Conservation (phyloP, 75 land plant species). For the Adiantum capillusveneris region DNA sequence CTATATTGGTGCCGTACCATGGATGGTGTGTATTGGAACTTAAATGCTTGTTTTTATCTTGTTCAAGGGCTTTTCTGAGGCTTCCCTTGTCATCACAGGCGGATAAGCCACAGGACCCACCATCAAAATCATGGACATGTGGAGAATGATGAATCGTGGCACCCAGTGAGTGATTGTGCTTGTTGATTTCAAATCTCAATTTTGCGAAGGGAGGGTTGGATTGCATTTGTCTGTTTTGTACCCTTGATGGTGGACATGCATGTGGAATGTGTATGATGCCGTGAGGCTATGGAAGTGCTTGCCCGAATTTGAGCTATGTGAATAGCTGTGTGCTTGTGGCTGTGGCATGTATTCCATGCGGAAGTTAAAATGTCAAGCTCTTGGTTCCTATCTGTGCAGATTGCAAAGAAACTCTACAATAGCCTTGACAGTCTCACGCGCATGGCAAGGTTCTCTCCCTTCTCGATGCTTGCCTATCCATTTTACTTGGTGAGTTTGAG, state of each 20-base stretch:
- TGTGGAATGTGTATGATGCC: no score
- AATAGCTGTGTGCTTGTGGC: no score
- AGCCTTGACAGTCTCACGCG: slow-evolving; percentile 36
- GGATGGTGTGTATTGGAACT: slow-evolving; percentile 86
- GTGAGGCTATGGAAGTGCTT: no score
- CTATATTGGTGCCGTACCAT: slow-evolving; percentile 83
- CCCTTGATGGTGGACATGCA: no score
- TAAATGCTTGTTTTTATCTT: no score
- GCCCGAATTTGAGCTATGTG: no score
- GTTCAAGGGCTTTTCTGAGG: no score
- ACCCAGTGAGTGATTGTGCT: slow-evolving; percentile 57
- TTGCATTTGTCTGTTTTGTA: no score
- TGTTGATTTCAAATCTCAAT: no score
- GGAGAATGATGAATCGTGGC: slow-evolving; percentile 94
- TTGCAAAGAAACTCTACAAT: slow-evolving; percentile 53
- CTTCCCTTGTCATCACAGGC: slow-evolving; percentile 42
- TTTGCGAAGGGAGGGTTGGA: no score
- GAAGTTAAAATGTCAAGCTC: no score
- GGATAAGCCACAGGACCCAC: slow-evolving; percentile 94
- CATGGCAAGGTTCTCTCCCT: slow-evolving; percentile 52
- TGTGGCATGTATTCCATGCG: no score
- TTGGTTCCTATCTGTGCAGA: slow-evolving; percentile 24
- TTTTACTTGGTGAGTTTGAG: slow-evolving; percentile 64
- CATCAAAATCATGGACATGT: slow-evolving; percentile 92
- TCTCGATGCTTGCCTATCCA: slow-evolving; percentile 69